Base-by-base conservation (phyloP, 2,329 filamentous ascomycete species). In the Arachnopeziza araneosa region DNA sequence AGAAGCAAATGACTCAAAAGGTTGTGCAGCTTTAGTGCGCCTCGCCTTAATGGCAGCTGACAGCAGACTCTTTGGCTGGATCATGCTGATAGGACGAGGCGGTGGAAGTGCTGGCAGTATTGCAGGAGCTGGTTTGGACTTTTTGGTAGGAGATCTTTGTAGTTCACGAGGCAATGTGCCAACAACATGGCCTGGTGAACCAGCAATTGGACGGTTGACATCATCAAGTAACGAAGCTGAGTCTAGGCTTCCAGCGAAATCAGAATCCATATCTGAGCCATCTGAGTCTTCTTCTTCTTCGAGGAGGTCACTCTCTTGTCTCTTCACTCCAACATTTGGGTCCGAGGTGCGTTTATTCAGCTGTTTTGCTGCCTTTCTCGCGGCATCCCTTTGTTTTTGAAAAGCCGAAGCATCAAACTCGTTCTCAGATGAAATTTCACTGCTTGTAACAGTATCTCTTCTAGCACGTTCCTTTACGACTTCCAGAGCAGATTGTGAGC, bases 341-440 rank as follows among this genome's bases (percentile, higher is more conserved):
- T 80, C 86, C 69, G 73, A 79, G 68, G 80, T 82, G 55, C 81
- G 77, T 62, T 80, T 80, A 9, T 79, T 75, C 9, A 86, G 77
- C 24, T 83, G 70, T 67, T 80, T 81, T 59, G 77, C 78, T 14
- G 78, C 75, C 68, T 79, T 81, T 52, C 82, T 80, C 1, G 84
- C 79, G 1, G 82, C 83, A 62, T 88, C 83, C 54, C 84, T 79
- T 61, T 87, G 83, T 66, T 81, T 81, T 64, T 87, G 84, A 68
- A 86, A 89, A 1, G 81, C 80, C 0, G 84, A 82, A 0, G 84
- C 80, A 66, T 91, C 89, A 52, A 89, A 81, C 68, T 93, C 90
- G 67, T 91, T 92, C 63, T 93, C 90, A 0, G 89, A 93, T 0
- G 89, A 93, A 67, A 93, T 84, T 66, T 93, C 90, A 68, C 89